A percentile compares a stretch with the other conserved stretches of the same genome.
phyloP scores from a whole-genome alignment of 2,329 filamentous ascomycete genomes.

The Aspergillus persii region DNA sequence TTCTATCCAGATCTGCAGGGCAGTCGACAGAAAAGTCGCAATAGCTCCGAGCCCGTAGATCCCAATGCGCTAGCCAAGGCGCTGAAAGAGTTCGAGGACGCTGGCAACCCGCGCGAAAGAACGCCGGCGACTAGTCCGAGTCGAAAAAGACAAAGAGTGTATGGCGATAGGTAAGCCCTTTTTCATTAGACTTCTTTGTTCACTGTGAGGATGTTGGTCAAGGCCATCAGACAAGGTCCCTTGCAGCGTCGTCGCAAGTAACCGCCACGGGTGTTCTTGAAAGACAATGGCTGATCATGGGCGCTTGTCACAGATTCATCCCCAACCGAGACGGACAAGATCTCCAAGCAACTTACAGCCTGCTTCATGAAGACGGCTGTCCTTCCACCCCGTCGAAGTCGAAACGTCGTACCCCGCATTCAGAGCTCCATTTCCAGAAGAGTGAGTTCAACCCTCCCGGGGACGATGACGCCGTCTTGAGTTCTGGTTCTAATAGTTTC shows the following conservation, averaged over 20 bases:
- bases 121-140: slow-evolving; percentile 66
- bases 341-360: slow-evolving; percentile 84
- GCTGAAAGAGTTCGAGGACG: slow-evolving; percentile 61
- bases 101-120: slow-evolving; percentile 57
- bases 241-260: background rate
- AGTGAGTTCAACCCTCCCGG: slow-evolving; percentile 55
- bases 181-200: background rate
- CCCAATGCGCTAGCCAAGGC: slow-evolving; percentile 59
- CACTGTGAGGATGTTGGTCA: background rate
- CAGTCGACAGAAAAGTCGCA: slow-evolving; percentile 26
- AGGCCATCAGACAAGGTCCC: background rate
- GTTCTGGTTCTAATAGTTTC: slow-evolving; percentile 13
- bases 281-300: slow-evolving; percentile 5
- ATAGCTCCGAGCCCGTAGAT: slow-evolving; percentile 55
- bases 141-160: slow-evolving; percentile 66
- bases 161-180: slow-evolving; percentile 58
- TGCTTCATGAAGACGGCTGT: slow-evolving; percentile 88
- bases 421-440: slow-evolving; percentile 90
- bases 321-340: slow-evolving; percentile 92
- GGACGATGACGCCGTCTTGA: background rate
- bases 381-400: slow-evolving; percentile 85
- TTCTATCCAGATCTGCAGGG: slow-evolving; percentile 31
- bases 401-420: slow-evolving; percentile 80
- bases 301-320: slow-evolving; percentile 70
- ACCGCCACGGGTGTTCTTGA: background rate